Conservation (phyloP, 768 basidiomycete genomes). For the Crucibulum laeve region DNA sequence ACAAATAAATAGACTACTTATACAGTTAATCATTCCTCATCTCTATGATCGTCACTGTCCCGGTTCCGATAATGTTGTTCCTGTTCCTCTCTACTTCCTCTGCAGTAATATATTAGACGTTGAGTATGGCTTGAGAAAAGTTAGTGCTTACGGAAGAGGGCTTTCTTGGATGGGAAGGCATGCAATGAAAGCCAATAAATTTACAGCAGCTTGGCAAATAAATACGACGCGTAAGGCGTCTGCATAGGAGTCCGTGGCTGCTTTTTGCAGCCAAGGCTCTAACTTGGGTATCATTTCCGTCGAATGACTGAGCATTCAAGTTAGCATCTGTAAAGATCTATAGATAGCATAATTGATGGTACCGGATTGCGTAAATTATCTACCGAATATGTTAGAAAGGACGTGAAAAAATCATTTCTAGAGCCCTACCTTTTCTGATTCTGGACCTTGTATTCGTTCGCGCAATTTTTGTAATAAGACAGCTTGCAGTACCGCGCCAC, state of each 20-base stretch:
- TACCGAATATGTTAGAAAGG: slow-evolving; percentile 19
- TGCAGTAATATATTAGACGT: slow-evolving; percentile 14
- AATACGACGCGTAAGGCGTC: slow-evolving; percentile 80
- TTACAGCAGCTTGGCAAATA: slow-evolving; percentile 69
- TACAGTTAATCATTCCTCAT: slow-evolving; percentile 16
- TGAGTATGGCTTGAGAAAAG: background rate
- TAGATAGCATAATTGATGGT: slow-evolving; percentile 3
- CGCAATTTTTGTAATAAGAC: slow-evolving; percentile 70
- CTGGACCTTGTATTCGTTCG: slow-evolving; percentile 71
- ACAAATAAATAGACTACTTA: slow-evolving; percentile 19
- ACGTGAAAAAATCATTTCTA: background rate
- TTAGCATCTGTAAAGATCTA: background rate
- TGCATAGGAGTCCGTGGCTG: slow-evolving; percentile 75
- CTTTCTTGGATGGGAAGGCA: slow-evolving; percentile 77
- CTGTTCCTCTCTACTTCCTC: slow-evolving; percentile 61
- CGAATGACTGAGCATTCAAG: slow-evolving; percentile 46
- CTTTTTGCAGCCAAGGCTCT: slow-evolving; percentile 45
- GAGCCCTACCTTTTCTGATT: slow-evolving; percentile 57
- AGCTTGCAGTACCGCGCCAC: slow-evolving; percentile 80
- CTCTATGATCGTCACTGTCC: slow-evolving; percentile 20
- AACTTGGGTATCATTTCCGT: slow-evolving; percentile 69
- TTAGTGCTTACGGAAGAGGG: slow-evolving; percentile 46
- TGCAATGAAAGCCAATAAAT: slow-evolving; percentile 61
- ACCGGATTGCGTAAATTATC: slow-evolving; percentile 67
- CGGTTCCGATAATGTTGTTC: slow-evolving; percentile 49